Evolutionary conservation across 768 basidiomycete species (phyloP), one percentile per base, ranked within the genome.

Genomic region (Termitomyces sp.): DNA sequence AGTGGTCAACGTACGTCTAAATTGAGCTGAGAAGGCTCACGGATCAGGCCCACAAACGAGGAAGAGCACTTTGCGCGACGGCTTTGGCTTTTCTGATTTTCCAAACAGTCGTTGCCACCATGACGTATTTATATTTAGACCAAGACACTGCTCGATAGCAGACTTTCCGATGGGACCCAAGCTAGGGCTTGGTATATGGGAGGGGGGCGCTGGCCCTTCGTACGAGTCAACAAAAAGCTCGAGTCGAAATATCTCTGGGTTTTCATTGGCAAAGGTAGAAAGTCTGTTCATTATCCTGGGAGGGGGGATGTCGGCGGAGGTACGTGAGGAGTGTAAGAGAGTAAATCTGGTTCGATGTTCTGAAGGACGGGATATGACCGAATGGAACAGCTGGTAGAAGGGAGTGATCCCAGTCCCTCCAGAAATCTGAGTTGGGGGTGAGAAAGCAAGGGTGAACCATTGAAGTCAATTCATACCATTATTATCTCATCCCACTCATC

Each of bases 381-480:
- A 71, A 64, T 87, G 78, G 58, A 92, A 75, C 20, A 94, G 76
- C 66, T 94, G 92, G 65, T 84, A 84, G 68, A 94, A 93, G 4
- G 92, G 92, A 16, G 92, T 87, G 50, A 94, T 86, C 30, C 92
- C 92, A 5, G 92, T 94, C 28, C 92, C 92, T 38, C 92, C 92
- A 45, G 90, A 92, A 55, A 94, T 85, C 92, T 94, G 18, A 55
- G 4, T 24, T 20, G 14, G n/a, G 14, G 26, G 13, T 48, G 9
- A 33, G 40, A 47, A 22, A 50, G 32, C 10, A 18, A 49, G 22
- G 13, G n/a, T 28, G 7, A 56, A 14, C 13, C 33, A 26, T 44
- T 30, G 7, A 42, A 47, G 18, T 50, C 48, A 8, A 33, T 35
- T 18, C 79, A 44, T 66, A 86, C 92, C 87, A 94, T 84, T 16